These are phyloP conservation scores for Rickenella mellea DNA, from an alignment of 768 basidiomycete species.

Conservation along the genomic window DNA sequence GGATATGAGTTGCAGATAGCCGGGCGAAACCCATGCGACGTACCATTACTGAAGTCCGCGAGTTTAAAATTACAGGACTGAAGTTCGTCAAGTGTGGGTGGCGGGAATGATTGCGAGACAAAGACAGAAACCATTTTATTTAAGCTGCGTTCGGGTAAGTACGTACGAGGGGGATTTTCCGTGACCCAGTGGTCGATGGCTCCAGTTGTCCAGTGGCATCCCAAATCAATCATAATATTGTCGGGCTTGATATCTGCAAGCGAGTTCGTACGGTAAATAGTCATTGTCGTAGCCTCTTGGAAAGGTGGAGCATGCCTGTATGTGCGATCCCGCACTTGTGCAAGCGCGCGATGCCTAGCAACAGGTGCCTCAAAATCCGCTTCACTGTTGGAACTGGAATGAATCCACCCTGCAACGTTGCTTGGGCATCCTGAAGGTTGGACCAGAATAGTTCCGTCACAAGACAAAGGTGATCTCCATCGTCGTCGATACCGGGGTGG, in stretches of 20 bases:
- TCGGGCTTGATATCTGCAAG: not conserved
- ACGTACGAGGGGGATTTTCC: not conserved
- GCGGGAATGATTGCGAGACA: slow-evolving; percentile 10
- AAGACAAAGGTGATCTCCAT: not conserved
- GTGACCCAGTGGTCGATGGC: not conserved
- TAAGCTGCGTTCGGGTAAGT: not conserved
- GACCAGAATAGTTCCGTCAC: not conserved
- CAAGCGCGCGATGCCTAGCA: slow-evolving; percentile 43
- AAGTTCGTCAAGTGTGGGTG: slow-evolving; percentile 11
- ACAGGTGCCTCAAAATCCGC: slow-evolving; percentile 45
- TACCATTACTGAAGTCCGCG: slow-evolving; percentile 4
- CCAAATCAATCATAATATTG: slow-evolving; percentile 2
- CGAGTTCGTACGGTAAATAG: not conserved
- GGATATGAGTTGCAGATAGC: not conserved
- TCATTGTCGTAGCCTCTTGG: not conserved
- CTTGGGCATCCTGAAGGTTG: slow-evolving; percentile 33
- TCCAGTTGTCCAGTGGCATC: slow-evolving; percentile 1
- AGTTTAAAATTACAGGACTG: slow-evolving; percentile 5
- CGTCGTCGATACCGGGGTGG: slow-evolving; percentile 14
- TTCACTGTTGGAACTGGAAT: slow-evolving; percentile 39
- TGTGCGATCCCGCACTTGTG: slow-evolving; percentile 44
- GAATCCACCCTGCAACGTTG: slow-evolving; percentile 33
- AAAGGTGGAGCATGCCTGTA: not conserved
- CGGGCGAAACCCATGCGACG: not conserved
- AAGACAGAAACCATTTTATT: slow-evolving; percentile 9